Percentiles rank a stretch among this genome's conserved stretches.
phyloP scores from a whole-genome alignment of 345 rosid genomes.

The Bruguiera parviflora region DNA sequence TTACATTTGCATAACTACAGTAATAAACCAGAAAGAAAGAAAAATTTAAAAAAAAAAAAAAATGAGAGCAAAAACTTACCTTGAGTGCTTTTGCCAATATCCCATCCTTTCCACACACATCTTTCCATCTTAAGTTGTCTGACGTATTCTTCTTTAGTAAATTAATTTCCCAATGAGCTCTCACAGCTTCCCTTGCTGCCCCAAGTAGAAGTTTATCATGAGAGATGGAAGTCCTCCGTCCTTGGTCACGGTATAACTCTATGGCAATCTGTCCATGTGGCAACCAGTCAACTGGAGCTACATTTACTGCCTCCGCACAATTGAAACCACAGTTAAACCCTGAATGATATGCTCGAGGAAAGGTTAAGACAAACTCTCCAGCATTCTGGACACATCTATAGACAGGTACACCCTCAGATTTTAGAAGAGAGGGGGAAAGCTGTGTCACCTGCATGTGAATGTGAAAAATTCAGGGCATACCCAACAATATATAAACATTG shows the following conservation, averaged over 20 bases:
- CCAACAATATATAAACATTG: not conserved
- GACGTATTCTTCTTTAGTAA: constrained; percentile 67
- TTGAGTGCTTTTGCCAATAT: constrained; percentile 73
- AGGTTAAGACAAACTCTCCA: constrained; percentile 95
- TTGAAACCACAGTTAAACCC: constrained; percentile 97
- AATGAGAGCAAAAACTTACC: constrained; percentile 46
- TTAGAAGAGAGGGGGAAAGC: constrained; percentile 88
- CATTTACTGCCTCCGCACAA: constrained; percentile 99
- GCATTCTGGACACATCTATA: constrained; percentile 87
- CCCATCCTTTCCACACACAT: constrained; percentile 81
- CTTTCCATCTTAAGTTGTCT: constrained; percentile 87
- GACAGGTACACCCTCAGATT: constrained; percentile 85
- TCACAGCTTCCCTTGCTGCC: constrained; percentile 98
- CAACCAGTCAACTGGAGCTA: constrained; percentile 99
- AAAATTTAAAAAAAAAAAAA: too few relatives aligned
- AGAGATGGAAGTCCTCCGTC: constrained; percentile 92
- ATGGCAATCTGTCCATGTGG: constrained; percentile 95
- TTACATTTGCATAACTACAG: constrained; percentile 2
- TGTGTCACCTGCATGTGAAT: constrained; percentile 76
- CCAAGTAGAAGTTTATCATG: constrained; percentile 97
- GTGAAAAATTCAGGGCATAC: not conserved
- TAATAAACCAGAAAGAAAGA: not conserved
- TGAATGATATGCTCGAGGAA: constrained; percentile 98
- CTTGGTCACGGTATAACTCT: constrained; percentile 81
- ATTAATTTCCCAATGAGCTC: constrained; percentile 92